phyloP scores from a whole-genome alignment of 2,329 filamentous ascomycete genomes.

The Aspergillus sp. region DNA sequence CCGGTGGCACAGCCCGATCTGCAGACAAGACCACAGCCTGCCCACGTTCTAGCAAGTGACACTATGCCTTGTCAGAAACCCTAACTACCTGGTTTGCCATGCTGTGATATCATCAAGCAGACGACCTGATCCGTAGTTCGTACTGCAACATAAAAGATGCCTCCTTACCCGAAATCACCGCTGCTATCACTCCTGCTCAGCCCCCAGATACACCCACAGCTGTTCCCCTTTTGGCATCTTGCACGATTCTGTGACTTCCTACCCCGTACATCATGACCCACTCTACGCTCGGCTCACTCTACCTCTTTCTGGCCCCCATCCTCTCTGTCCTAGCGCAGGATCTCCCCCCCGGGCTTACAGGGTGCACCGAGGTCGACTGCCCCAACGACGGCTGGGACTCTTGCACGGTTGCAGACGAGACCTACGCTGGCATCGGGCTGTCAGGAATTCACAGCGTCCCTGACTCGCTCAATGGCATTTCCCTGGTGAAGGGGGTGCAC shows the following conservation, averaged over 20 bases:
- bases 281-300: neutral
- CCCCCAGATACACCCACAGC: neutral
- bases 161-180: neutral
- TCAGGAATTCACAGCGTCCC: constrained; percentile 12
- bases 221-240: neutral
- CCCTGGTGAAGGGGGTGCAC: constrained; percentile 17
- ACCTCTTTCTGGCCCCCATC: constrained; percentile 1
- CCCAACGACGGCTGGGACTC: constrained; percentile 8
- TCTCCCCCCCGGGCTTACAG: constrained; percentile 4
- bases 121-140: neutral
- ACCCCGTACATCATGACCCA: neutral
- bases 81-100: no score
- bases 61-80: no score
- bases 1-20: no score
- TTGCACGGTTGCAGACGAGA: constrained; percentile 14
- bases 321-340: neutral
- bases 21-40: no score
- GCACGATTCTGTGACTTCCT: neutral
- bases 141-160: neutral
- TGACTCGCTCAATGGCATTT: constrained; percentile 11
- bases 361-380: constrained; percentile 14
- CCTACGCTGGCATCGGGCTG: constrained; percentile 10
- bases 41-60: no score
- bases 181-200: neutral
- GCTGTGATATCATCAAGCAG: neutral